Percentiles rank a stretch among this genome's conserved stretches.
These are phyloP conservation scores for Colletotrichum australisinense DNA, from an alignment of 2,329 filamentous ascomycete genomes.

Conservation along the genomic window DNA sequence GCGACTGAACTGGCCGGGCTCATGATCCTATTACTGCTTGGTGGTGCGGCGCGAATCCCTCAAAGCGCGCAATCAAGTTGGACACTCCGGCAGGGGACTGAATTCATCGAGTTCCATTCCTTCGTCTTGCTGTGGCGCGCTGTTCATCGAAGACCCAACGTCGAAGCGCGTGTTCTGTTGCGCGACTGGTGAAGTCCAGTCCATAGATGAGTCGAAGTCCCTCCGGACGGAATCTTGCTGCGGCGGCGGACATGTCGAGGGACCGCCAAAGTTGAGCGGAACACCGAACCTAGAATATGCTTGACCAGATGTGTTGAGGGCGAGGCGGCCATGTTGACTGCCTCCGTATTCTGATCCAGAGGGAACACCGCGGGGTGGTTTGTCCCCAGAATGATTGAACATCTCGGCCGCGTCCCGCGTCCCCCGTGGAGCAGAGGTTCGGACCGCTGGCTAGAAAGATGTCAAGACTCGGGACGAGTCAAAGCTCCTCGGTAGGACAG, in stretches of 20 bases:
- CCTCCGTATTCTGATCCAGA: constrained; percentile 38
- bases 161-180: constrained; percentile 41
- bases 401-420: constrained; percentile 48
- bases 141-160: constrained; percentile 9
- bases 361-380: constrained; percentile 44
- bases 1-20: constrained; percentile 41
- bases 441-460: constrained; percentile 46
- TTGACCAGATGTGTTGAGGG: constrained; percentile 47
- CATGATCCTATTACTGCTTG: constrained; percentile 41
- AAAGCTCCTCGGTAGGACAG: constrained; percentile 51
- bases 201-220: constrained; percentile 44
- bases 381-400: constrained; percentile 49
- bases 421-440: constrained; percentile 44
- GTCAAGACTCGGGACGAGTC: constrained; percentile 51
- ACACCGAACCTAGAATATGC: constrained; percentile 47
- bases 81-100: constrained; percentile 44
- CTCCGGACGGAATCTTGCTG: constrained; percentile 16
- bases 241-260: constrained; percentile 41
- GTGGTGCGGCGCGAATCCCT: constrained; percentile 48
- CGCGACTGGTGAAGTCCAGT: constrained; percentile 49
- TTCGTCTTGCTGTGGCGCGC: constrained; percentile 23
- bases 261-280: constrained; percentile 41
- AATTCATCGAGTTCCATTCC: constrained; percentile 37
- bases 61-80: constrained; percentile 54
- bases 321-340: constrained; percentile 7